These are phyloP conservation scores for Podaxis rugospora DNA, from an alignment of 768 basidiomycete species.

Conservation along the genomic window DNA sequence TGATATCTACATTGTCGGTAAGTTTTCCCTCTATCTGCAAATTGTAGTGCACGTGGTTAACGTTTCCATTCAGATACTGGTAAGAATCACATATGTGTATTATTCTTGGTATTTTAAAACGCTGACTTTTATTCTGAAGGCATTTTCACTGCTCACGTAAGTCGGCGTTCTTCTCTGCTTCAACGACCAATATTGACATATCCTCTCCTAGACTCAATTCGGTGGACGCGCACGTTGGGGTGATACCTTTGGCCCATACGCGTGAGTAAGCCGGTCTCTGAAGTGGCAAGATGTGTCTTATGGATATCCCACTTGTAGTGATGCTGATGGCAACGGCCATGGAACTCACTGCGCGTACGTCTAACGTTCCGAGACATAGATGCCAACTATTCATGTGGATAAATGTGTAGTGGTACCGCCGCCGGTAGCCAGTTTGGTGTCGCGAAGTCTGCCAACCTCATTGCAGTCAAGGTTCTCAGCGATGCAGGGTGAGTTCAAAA, in stretches of 20 bases:
- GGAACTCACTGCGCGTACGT: conserved; percentile 30
- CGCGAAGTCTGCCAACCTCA: conserved; percentile 26
- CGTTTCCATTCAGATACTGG: conserved; percentile 18
- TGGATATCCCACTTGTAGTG: background rate
- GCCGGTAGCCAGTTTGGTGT: conserved; percentile 22
- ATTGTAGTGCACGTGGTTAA: background rate
- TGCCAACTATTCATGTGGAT: background rate
- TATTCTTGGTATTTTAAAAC: background rate
- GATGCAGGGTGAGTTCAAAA: conserved; percentile 22
- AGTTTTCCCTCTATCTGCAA: conserved; percentile 12
- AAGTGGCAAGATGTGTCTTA: background rate
- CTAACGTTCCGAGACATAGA: background rate
- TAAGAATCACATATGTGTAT: conserved; percentile 3
- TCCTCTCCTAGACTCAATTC: conserved; percentile 21
- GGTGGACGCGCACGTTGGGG: conserved; percentile 37
- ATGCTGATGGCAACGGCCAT: conserved; percentile 34
- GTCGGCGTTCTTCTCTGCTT: background rate
- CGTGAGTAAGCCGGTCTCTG: conserved; percentile 10
- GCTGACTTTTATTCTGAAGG: conserved; percentile 12
- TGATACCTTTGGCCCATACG: conserved; percentile 24
- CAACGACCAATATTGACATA: background rate
- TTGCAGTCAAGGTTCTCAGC: conserved; percentile 38
- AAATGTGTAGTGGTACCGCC: conserved; percentile 17
- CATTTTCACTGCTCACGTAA: conserved; percentile 18
- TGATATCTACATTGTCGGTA: conserved; percentile 33